Percentiles rank a stretch among this genome's conserved stretches.
phyloP scores from a whole-genome alignment of 805 yeast genomes.

The Wickerhamiella nectarea region DNA sequence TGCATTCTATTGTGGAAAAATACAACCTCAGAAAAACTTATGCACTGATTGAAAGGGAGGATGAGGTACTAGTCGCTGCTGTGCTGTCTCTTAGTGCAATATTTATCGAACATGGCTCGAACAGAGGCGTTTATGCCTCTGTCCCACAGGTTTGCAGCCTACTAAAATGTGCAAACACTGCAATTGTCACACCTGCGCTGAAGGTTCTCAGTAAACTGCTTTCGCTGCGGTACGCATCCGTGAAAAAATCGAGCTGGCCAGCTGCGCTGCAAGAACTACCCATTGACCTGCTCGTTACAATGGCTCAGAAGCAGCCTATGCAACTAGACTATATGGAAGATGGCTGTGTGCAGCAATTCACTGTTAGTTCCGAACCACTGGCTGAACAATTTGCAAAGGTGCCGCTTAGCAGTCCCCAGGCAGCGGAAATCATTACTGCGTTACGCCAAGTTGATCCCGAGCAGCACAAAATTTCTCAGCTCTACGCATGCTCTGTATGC shows the following conservation, averaged over 20 bases:
- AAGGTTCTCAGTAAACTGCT: conserved; percentile 30
- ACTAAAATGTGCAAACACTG: conserved; percentile 44
- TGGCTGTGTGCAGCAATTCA: background rate
- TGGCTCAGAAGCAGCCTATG: conserved; percentile 1
- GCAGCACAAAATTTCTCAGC: background rate
- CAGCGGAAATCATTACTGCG: conserved; percentile 1
- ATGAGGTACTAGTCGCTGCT: conserved; percentile 35
- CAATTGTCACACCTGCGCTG: conserved; percentile 46
- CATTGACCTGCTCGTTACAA: background rate
- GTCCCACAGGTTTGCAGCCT: conserved; percentile 45
- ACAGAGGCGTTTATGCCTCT: conserved; percentile 55
- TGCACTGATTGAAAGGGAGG: conserved; percentile 35
- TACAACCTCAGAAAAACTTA: conserved; percentile 39
- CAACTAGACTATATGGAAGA: background rate
- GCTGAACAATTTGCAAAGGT: background rate
- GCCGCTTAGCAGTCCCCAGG: background rate
- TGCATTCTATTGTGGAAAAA: conserved; percentile 28
- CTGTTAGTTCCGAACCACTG: background rate
- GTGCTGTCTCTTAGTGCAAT: conserved; percentile 48
- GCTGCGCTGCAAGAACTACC: background rate
- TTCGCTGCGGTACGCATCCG: conserved; percentile 5
- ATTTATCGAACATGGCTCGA: conserved; percentile 55
- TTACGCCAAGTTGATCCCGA: background rate
- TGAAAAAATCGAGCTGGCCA: background rate
- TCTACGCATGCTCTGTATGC: conserved; percentile 3